Evolutionary conservation across 2,329 filamentous ascomycete genomes (phyloP).

Genomic region (Aaosphaeria pasadenensis): DNA sequence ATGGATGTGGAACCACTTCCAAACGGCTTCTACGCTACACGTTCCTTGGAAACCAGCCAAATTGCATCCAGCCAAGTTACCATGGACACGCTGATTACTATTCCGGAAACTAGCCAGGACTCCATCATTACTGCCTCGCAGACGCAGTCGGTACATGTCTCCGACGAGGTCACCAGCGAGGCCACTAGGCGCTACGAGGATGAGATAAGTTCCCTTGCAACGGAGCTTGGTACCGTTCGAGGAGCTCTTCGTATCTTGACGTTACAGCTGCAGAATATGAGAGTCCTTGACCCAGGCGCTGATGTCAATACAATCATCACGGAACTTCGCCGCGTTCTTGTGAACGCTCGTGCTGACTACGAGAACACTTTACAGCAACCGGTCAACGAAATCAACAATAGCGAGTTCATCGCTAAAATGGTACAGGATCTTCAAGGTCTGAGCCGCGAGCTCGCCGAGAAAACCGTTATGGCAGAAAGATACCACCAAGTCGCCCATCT

Average conservation of each 20-base stretch:
- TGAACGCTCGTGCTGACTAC: conserved; percentile 37
- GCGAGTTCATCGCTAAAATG: conserved; percentile 40
- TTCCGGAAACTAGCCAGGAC: conserved; percentile 12
- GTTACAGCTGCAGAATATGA: conserved; percentile 44
- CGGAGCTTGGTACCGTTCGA: conserved; percentile 38
- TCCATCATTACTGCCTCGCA: conserved; percentile 20
- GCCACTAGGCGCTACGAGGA: conserved; percentile 36
- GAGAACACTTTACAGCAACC: conserved; percentile 41
- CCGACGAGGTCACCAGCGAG: conserved; percentile 33
- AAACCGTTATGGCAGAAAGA: conserved; percentile 21
- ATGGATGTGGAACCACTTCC: conserved; percentile 19
- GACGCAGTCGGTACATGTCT: conserved; percentile 4
- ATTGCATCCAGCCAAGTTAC: conserved; percentile 22
- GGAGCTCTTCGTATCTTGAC: conserved; percentile 41
- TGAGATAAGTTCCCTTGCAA: conserved; percentile 38
- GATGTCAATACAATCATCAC: conserved; percentile 33
- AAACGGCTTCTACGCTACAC: conserved; percentile 26
- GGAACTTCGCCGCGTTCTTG: conserved; percentile 43
- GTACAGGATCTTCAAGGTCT: conserved; percentile 34
- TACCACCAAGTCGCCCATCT: conserved; percentile 37
- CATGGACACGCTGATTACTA: conserved; percentile 1
- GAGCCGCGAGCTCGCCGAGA: conserved; percentile 28
- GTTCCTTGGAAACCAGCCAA: conserved; percentile 18
- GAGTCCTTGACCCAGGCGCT: conserved; percentile 35
- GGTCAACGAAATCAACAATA: conserved; percentile 36